Base-by-base conservation (phyloP, 371 early-diverging fungal species). In the Globomyces sp. region DNA sequence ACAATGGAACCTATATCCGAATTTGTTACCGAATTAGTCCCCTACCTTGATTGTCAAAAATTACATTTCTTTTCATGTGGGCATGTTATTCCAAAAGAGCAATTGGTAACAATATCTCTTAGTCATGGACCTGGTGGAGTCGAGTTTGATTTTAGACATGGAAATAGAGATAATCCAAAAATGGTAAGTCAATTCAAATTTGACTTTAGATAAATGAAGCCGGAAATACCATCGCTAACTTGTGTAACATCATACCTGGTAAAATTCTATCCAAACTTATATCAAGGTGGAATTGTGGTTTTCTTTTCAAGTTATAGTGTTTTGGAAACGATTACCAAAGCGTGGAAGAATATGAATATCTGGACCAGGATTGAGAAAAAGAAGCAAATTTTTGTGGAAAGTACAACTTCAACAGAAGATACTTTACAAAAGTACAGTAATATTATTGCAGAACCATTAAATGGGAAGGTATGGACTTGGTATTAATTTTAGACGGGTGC, bases 251-350 rank as follows among this genome's bases (percentile, higher is more conserved):
- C 24, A 24, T 24, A 24, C 24, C 24, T 0, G 24, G 24, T 24
- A 24, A 24, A 24, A 24, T 24, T 24, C 24, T 24, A 24, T 24
- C 24, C 24, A 24, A 24, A 24, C 24, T 24, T 24, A 10, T 87
- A 96, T n/a, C 97, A 97, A 0, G 92, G 89, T 66, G 99, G 99
- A 2, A 78, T 98, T 3, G 95, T 98, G 0, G 89, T 89, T 48
- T 99, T 99, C 69, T 94, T 99, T 69, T 88, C 94, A 0, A 95
- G 95, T 1, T 98, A 95, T 67, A 71, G 86, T 2, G 91, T 90
- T 68, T 83, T 99, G 74, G 91, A 94, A 4, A 70, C 75, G 43
- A 84, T 92, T 6, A 68, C 76, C 40, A 63, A 70, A 1, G 71
- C 80, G 8, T 94, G 92, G 92, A 55, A 68, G n/a, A 65, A 68